Evolutionary conservation across 805 yeast genomes (phyloP), one percentile per base, ranked within the genome.

Genomic region (Isabelozyma heimii): DNA sequence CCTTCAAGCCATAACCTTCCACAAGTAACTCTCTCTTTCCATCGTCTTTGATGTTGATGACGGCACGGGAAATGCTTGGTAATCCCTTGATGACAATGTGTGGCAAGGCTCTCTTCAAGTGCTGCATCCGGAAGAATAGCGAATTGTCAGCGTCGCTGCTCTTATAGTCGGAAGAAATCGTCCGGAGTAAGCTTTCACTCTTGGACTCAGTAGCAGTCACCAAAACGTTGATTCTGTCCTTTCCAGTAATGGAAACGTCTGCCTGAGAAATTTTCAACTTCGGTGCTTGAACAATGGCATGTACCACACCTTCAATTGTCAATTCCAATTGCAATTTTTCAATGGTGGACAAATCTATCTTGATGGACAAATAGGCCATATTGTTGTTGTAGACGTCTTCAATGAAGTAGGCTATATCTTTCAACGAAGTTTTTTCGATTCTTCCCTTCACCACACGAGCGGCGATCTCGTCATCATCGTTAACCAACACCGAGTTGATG

Each of bases 381-480:
- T 81, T 80, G 57, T 88, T 88, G 54, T 83, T 84, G 68, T 91
- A 95, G 12, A 92, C 97, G 71, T 94, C 99, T 68, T 94, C 97
- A 57, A 95, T 88, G 67, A 83, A 91, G 63, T 70, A 88, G 5
- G 95, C 90, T 55, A 94, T 86, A 64, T 95, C 98, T 53, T 85
- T 83, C 52, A 94, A 71, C 47, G 85, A 69, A 0, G 99, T 94
- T 73, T 92, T 94, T 65, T 94, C 99, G 48, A 94, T 82, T 63
- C 99, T 82, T 47, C 99, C 99, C 72, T 94, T 94, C 30, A 94
- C 99, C 57, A 95, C 97, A 69, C 99, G 84, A 0, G 99, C 99
- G 27, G 98, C 97, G 64, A 96, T 87, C 72, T 92, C 98, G 68
- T 94, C 99, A 12, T 84, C 82, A 60, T 89, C 91, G 61, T 94